Evolutionary conservation across 495 filamentous ascomycete genomes (phyloP).

Genomic region (Polyplosphaeria fusca): DNA sequence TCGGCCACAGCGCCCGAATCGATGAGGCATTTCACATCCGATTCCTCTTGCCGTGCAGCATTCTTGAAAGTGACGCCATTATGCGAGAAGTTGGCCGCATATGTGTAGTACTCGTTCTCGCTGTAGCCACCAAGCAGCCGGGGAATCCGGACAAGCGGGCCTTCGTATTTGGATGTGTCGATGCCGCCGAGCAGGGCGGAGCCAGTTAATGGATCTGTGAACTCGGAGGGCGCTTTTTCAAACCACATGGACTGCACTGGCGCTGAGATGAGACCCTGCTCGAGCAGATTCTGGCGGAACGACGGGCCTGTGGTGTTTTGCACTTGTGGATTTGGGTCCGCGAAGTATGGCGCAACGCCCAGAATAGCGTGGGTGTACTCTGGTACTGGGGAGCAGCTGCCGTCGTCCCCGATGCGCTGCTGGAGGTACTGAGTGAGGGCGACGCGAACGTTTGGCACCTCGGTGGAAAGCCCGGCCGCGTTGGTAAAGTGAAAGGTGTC

Average conservation of each 20-base stretch:
- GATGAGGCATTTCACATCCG: not conserved
- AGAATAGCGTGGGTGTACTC: not conserved
- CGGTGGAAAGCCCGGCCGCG: not conserved
- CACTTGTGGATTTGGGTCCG: not conserved
- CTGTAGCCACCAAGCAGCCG: not conserved
- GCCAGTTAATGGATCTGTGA: not conserved
- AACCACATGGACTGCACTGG: conserved; percentile 1
- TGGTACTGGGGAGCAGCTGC: not conserved
- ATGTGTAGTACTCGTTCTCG: too few species aligned
- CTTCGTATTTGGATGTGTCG: conserved; percentile 1
- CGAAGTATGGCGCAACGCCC: not conserved
- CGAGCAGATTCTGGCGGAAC: not conserved
- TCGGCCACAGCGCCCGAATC: not conserved
- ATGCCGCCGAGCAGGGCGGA: not conserved
- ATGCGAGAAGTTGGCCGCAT: not conserved
- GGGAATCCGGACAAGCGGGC: not conserved
- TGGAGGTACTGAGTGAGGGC: not conserved
- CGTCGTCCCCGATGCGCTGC: not conserved
- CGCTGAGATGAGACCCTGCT: not conserved
- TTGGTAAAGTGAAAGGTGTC: not conserved
- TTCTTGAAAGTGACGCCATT: not conserved
- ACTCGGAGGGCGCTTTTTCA: not conserved
- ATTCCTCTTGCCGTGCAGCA: too few species aligned
- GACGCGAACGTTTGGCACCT: not conserved
- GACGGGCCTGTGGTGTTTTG: not conserved